These are phyloP conservation scores for Staphylotrichum longicolle DNA, from an alignment of 495 filamentous ascomycete species.

Conservation along the genomic window DNA sequence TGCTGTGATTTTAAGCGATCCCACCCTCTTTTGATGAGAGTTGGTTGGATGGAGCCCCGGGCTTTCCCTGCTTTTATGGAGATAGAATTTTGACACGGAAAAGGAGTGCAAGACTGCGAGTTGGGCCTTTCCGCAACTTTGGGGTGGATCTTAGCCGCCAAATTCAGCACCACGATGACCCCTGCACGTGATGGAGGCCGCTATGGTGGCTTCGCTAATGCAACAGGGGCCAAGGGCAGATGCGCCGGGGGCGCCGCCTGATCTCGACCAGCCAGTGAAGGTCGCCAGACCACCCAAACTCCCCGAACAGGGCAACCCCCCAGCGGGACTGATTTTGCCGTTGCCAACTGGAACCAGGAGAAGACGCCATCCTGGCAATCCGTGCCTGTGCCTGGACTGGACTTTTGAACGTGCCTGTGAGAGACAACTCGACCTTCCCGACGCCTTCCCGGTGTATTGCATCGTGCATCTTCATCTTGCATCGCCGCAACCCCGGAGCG, in stretches of 20 bases:
- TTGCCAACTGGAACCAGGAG: slow-evolving; percentile 5
- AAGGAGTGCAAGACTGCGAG: too few relatives aligned
- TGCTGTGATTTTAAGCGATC: too few relatives aligned
- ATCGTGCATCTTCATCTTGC: neutral
- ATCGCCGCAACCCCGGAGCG: neutral
- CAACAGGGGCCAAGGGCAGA: slow-evolving; percentile 16
- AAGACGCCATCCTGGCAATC: slow-evolving; percentile 20
- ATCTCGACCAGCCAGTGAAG: slow-evolving; percentile 21
- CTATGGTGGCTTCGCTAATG: slow-evolving; percentile 31
- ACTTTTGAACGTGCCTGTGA: slow-evolving; percentile 1
- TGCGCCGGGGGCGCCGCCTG: slow-evolving; percentile 22
- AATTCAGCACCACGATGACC: slow-evolving; percentile 14
- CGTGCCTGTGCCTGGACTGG: slow-evolving; percentile 10
- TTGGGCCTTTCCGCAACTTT: too few relatives aligned
- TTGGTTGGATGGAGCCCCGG: too few relatives aligned
- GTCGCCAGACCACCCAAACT: too few relatives aligned
- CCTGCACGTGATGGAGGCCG: slow-evolving; percentile 31
- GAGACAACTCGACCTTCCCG: neutral
- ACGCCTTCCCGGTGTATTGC: slow-evolving; percentile 3
- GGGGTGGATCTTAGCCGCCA: neutral
- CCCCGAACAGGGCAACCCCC: slow-evolving; percentile 16
- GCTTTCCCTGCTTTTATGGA: too few relatives aligned
- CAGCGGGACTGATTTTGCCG: slow-evolving; percentile 26
- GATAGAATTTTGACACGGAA: too few relatives aligned
- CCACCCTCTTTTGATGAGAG: too few relatives aligned